These are phyloP conservation scores for Flammula alnicola DNA, from an alignment of 1,284 basidiomycete species.

Conservation along the genomic window DNA sequence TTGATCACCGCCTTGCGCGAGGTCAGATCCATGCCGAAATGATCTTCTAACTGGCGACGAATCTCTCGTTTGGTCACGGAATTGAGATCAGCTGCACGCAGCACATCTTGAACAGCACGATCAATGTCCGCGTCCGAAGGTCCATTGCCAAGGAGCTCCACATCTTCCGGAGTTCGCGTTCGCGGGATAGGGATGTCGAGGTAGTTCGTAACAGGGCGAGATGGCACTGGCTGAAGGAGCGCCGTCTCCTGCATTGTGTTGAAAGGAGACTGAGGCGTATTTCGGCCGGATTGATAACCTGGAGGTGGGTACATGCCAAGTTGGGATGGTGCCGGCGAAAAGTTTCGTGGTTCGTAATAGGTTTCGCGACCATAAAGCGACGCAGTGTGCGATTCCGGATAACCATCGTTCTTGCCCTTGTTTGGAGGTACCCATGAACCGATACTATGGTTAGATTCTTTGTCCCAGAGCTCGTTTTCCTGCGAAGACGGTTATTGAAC, in stretches of 20 bases:
- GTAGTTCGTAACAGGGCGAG: slow-evolving; percentile 74
- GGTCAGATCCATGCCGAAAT: slow-evolving; percentile 75
- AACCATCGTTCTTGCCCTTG: slow-evolving; percentile 70
- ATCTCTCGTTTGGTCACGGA: slow-evolving; percentile 90
- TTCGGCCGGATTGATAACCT: slow-evolving; percentile 79
- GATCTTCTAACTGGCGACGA: slow-evolving; percentile 78
- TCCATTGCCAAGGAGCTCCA: slow-evolving; percentile 44
- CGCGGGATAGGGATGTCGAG: slow-evolving; percentile 69
- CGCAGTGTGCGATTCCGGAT: slow-evolving; percentile 72
- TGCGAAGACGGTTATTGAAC: slow-evolving; percentile 28
- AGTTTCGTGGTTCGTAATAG: slow-evolving; percentile 72
- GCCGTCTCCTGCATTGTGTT: slow-evolving; percentile 42
- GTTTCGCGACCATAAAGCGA: slow-evolving; percentile 86
- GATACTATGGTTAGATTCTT: slow-evolving; percentile 91
- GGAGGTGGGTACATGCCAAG: slow-evolving; percentile 59
- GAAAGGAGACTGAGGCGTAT: slow-evolving; percentile 63
- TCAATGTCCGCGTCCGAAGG: slow-evolving; percentile 78
- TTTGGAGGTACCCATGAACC: slow-evolving; percentile 82
- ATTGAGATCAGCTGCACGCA: slow-evolving; percentile 82
- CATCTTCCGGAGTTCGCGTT: slow-evolving; percentile 56
- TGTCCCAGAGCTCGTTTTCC: slow-evolving; percentile 98
- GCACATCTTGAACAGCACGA: slow-evolving; percentile 69
- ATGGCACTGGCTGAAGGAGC: slow-evolving; percentile 64
- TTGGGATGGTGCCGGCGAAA: slow-evolving; percentile 74
- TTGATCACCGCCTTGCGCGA: slow-evolving; percentile 72